Evolutionary conservation across 2,329 filamentous ascomycete species (phyloP).

Genomic region (Cucurbitaria berberidis): DNA sequence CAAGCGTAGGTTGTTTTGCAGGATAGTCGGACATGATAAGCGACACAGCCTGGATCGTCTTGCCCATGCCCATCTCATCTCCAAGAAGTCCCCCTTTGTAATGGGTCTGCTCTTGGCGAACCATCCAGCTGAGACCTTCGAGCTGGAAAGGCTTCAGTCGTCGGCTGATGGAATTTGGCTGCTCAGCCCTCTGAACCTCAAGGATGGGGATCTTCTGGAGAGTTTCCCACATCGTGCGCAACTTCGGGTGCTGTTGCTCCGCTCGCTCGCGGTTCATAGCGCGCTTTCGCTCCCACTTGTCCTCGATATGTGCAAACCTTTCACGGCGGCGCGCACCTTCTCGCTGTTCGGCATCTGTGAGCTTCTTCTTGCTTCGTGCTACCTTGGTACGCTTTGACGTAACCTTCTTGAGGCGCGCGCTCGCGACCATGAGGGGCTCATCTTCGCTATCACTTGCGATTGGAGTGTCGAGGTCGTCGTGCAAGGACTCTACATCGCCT

Average conservation of each 20-base stretch:
- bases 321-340: constrained; percentile 26
- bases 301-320: constrained; percentile 44
- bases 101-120: constrained; percentile 79
- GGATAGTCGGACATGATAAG: constrained; percentile 98
- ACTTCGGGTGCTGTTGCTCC: constrained; percentile 76
- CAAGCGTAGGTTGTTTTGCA: constrained; percentile 78
- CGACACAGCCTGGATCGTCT: constrained; percentile 97
- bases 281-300: constrained; percentile 56
- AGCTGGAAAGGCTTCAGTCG: constrained; percentile 92
- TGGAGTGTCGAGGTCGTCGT: constrained; percentile 25
- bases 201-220: constrained; percentile 73
- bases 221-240: constrained; percentile 84
- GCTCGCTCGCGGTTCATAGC: constrained; percentile 66
- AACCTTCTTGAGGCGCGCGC: constrained; percentile 23
- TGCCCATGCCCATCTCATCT: constrained; percentile 98
- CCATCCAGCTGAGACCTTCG: constrained; percentile 94
- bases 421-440: constrained; percentile 28
- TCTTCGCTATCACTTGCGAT: constrained; percentile 36
- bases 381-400: constrained; percentile 14
- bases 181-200: constrained; percentile 66
- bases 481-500: constrained; percentile 28
- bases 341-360: constrained; percentile 28
- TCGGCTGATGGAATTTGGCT: constrained; percentile 79
- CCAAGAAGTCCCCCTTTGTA: constrained; percentile 92
- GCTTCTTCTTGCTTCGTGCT: constrained; percentile 34